phyloP scores from a whole-genome alignment of 768 basidiomycete genomes.

The Tephrocybe sp. region DNA sequence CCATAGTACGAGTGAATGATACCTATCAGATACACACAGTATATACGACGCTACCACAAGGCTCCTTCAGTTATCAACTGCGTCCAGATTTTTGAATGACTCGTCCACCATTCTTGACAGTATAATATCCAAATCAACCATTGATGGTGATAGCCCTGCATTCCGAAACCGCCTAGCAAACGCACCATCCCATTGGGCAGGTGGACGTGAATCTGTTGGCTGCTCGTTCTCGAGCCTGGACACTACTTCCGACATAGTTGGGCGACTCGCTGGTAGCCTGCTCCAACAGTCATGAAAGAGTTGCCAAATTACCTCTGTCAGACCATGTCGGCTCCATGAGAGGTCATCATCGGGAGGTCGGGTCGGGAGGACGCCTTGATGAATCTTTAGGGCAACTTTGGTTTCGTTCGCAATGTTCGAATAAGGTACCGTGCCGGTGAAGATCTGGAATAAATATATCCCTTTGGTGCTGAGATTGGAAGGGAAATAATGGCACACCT shows the following conservation, averaged over 20 bases:
- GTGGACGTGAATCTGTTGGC: background rate
- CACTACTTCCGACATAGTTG: conserved; percentile 2
- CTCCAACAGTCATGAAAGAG: conserved; percentile 10
- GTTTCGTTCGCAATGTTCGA: background rate
- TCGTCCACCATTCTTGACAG: too few relatives aligned
- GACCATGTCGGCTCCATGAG: background rate
- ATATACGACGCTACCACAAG: too few relatives aligned
- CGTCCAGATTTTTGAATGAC: too few relatives aligned
- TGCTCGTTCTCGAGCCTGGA: background rate
- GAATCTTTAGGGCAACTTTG: background rate
- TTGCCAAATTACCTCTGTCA: conserved; percentile 6
- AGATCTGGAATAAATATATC: background rate
- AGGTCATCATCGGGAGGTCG: background rate
- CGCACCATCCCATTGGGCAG: conserved; percentile 3
- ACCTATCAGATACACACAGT: too few relatives aligned
- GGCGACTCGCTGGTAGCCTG: background rate
- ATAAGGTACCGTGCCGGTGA: conserved; percentile 9
- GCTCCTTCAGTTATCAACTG: too few relatives aligned
- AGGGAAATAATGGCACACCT: conserved; percentile 6
- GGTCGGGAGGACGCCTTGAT: background rate
- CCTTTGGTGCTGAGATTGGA: too few relatives aligned
- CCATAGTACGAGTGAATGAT: too few relatives aligned
- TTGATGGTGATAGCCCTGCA: too few relatives aligned
- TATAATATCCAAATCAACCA: too few relatives aligned
- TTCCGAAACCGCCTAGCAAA: conserved; percentile 6